Percentiles rank a stretch among this genome's conserved stretches.
Evolutionary conservation across 2,329 filamentous ascomycete species (phyloP).

Genomic region (Fusarium sp.): DNA sequence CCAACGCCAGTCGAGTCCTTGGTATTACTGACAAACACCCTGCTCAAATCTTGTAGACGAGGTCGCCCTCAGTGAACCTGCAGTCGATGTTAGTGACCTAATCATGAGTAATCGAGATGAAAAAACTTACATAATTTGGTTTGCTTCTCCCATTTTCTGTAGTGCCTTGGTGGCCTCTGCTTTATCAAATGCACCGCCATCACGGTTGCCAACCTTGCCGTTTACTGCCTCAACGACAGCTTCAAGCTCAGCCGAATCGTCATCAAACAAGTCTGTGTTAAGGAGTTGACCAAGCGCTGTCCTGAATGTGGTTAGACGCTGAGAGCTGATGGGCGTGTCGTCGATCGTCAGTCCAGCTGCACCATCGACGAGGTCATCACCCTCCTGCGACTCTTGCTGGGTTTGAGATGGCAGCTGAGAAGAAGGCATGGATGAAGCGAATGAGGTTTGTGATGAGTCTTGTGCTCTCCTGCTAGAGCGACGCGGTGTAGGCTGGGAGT

Average conservation of each 20-base stretch:
- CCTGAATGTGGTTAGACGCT: constrained; percentile 80
- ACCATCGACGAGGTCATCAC: constrained; percentile 56
- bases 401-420: constrained; percentile 71
- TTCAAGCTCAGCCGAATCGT: constrained; percentile 82
- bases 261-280: constrained; percentile 83
- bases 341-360: constrained; percentile 58
- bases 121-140: constrained; percentile 87
- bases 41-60: constrained; percentile 75
- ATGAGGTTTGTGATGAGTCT: constrained; percentile 64
- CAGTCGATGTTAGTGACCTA: constrained; percentile 33
- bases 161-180: constrained; percentile 82
- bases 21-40: neutral
- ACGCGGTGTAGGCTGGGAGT: constrained; percentile 52
- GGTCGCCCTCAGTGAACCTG: constrained; percentile 70
- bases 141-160: constrained; percentile 80
- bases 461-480: constrained; percentile 56
- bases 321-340: constrained; percentile 63
- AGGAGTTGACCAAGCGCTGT: constrained; percentile 84
- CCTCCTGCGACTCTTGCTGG: constrained; percentile 56
- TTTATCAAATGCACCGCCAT: constrained; percentile 71
- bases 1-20: constrained; percentile 19
- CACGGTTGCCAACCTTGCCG: constrained; percentile 65
- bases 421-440: constrained; percentile 81
- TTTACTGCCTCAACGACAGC: constrained; percentile 85
- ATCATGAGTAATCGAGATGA: neutral